phyloP scores from a whole-genome alignment of 2,329 filamentous ascomycete genomes.

The Salinomyces thailandicus region DNA sequence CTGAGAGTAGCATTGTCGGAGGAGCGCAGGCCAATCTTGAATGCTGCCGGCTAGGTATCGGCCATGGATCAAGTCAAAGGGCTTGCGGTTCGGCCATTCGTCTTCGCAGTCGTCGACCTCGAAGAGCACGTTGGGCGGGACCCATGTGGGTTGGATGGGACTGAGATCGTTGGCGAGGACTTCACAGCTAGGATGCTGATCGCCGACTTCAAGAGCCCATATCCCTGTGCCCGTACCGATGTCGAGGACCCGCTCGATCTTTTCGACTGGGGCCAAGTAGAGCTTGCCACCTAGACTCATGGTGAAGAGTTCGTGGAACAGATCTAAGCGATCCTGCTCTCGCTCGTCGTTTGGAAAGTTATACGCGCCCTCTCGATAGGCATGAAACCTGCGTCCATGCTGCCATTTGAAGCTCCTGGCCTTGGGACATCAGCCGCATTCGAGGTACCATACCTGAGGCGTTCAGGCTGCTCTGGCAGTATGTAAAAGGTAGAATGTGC shows the following conservation, averaged over 20 bases:
- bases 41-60: neutral
- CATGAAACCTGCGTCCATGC: too few relatives aligned
- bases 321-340: slow-evolving; percentile 17
- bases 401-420: too few relatives aligned
- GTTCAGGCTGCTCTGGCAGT: too few relatives aligned
- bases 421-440: too few relatives aligned
- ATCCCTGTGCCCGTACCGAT: slow-evolving; percentile 34
- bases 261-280: slow-evolving; percentile 8
- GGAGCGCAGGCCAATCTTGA: neutral
- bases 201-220: slow-evolving; percentile 24
- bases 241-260: too few relatives aligned
- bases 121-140: neutral
- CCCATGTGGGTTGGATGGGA: slow-evolving; percentile 18
- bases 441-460: too few relatives aligned
- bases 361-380: too few relatives aligned
- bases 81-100: neutral
- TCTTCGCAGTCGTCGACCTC: neutral
- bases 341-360: slow-evolving; percentile 20
- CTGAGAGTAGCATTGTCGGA: neutral
- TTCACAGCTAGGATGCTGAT: slow-evolving; percentile 13
- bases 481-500: too few relatives aligned
- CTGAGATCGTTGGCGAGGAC: slow-evolving; percentile 27
- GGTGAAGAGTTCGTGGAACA: slow-evolving; percentile 12
- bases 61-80: neutral
- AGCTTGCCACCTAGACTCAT: slow-evolving; percentile 10